phyloP scores from a whole-genome alignment of 306 rosid species.

The Ziziphus jujuba region DNA sequence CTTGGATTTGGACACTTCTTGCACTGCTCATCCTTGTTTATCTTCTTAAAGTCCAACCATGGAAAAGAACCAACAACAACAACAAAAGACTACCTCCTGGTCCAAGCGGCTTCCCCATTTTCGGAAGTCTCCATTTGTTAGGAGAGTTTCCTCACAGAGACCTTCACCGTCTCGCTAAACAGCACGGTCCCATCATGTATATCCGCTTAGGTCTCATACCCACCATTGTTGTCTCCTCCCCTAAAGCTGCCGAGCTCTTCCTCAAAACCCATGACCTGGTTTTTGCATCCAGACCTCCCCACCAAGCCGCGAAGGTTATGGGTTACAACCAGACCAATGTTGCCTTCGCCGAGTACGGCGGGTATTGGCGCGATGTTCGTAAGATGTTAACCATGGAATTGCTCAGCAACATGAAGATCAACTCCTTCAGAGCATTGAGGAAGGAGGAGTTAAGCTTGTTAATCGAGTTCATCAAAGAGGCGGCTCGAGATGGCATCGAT shows the following conservation, averaged over 20 bases:
- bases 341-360: conserved; percentile 41
- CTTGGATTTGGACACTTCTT: conserved; percentile 29
- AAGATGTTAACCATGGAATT: conserved; percentile 66
- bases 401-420: conserved; percentile 47
- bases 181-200: conserved; percentile 63
- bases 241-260: too few species aligned
- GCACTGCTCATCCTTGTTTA: conserved; percentile 31
- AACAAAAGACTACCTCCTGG: conserved; percentile 66
- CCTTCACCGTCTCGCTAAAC: conserved; percentile 46
- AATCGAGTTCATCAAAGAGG: conserved; percentile 32
- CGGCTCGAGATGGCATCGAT: conserved; percentile 20
- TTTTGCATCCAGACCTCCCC: conserved; percentile 64
- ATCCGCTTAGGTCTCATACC: conserved; percentile 53
- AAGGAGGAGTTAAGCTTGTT: conserved; percentile 48
- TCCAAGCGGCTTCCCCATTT: conserved; percentile 62
- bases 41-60: conserved; percentile 26
- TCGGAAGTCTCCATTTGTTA: conserved; percentile 56
- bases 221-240: conserved; percentile 61
- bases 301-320: conserved; percentile 35
- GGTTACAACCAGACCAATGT: conserved; percentile 47
- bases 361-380: conserved; percentile 71
- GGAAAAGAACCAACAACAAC: conserved; percentile 26
- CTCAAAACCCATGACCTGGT: conserved; percentile 55
- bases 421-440: conserved; percentile 52
- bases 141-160: conserved; percentile 54